Base-by-base conservation (phyloP, 1,284 basidiomycete species). In the Fomitopsis pinicola region DNA sequence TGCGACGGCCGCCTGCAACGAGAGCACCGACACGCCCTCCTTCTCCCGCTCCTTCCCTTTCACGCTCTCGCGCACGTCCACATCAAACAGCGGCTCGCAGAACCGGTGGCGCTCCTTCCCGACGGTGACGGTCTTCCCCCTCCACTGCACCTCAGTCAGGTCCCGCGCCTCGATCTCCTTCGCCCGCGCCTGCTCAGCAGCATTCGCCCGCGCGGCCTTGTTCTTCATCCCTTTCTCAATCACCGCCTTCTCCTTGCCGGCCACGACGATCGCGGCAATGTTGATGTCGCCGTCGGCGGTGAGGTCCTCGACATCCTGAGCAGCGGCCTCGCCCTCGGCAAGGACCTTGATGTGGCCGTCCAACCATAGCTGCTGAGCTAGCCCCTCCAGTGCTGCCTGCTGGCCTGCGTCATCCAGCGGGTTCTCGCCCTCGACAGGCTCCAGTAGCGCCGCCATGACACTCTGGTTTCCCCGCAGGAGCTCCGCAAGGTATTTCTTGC, bases 71-170 rank as follows among this genome's bases (percentile, higher is more conserved):
- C 89, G 73, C 44, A 90, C 67, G 2, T 71, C 75, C 2, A 92
- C 89, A 62, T 95, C 88, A 66, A 95, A 93, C 38, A 98, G 79
- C 9, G 95, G 94, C 71, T 97, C 95, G 71, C 92, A 94, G 72
- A 96, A 89, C 45, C 92, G 82, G 78, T 97, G 94, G 54, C 95
- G 82, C 68, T 95, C 92, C 68, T 92, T 89, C 5, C 95, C 95
- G 36, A 98, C 70, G 1, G 87, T 89, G 63, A 98, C 75, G 55
- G 87, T 83, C 69, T 87, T 82, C 5, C 82, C 88, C 6, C 81
- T 79, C 71, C 92, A 92, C 69, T 91, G 81, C 14, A 94, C 74
- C n/a, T 86, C 83, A 61, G 92, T 75, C 62, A 93, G 82, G 74
- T 95, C 92, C 62, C 93, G 76, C 0, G 91, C 89, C 68, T 92